phyloP scores from a whole-genome alignment of 169 alveolate species.

The Babesia divergens region DNA sequence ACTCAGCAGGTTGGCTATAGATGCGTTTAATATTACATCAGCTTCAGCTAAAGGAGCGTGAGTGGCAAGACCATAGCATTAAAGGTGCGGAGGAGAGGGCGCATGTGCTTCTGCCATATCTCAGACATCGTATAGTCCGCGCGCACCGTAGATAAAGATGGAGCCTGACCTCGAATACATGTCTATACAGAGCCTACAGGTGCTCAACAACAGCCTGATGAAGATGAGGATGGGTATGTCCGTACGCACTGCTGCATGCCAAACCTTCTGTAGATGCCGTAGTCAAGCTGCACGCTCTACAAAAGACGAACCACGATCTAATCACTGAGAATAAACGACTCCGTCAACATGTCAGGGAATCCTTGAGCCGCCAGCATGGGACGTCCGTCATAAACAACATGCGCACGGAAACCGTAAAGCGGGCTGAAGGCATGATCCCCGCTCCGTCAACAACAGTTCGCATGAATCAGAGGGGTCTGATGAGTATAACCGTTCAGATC shows the following conservation, averaged over 20 bases:
- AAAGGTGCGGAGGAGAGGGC: constrained; percentile 10
- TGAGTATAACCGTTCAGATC: not conserved
- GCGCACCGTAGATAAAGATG: constrained; percentile 45
- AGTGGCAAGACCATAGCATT: constrained; percentile 11
- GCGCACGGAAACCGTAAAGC: not conserved
- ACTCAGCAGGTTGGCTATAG: not conserved
- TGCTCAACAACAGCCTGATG: constrained; percentile 13
- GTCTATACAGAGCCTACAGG: constrained; percentile 19
- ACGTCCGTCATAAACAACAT: not conserved
- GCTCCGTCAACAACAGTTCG: not conserved
- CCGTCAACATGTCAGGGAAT: constrained; percentile 19
- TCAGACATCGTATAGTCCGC: constrained; percentile 29
- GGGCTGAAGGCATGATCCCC: not conserved
- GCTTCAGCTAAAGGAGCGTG: constrained; percentile 8
- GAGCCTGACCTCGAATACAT: constrained; percentile 36
- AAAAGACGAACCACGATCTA: constrained; percentile 46
- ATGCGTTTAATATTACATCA: not conserved
- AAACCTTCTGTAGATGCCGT: constrained; percentile 10
- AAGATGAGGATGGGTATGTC: constrained; percentile 24
- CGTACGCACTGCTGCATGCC: not conserved
- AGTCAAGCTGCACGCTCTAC: constrained; percentile 40
- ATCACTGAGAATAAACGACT: constrained; percentile 33
- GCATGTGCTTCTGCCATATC: constrained; percentile 19
- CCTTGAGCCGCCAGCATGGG: not conserved
- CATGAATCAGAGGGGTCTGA: not conserved